phyloP scores from a whole-genome alignment of 495 filamentous ascomycete species.

The Penicillium riverlandense region DNA sequence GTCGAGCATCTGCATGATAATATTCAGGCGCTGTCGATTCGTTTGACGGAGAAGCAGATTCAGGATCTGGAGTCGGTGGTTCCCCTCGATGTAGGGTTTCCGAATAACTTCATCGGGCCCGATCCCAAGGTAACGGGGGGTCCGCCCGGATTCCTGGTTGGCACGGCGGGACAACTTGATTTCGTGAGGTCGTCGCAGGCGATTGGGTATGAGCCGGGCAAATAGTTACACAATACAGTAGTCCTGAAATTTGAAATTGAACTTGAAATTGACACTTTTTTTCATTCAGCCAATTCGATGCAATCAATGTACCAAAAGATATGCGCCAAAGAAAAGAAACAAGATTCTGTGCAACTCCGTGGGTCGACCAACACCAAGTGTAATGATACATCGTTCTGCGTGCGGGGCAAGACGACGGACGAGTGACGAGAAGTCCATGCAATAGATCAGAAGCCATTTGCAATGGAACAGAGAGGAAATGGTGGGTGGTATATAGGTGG shows the following conservation, averaged over 20 bases:
- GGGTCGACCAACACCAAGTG: constrained; percentile 4
- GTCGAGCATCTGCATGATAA: constrained; percentile 59
- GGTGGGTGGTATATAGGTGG: no score
- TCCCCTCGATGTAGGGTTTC: constrained; percentile 48
- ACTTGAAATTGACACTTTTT: no score
- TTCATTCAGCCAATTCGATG: background rate
- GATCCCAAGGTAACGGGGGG: constrained; percentile 25
- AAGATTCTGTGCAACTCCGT: constrained; percentile 15
- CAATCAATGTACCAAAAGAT: constrained; percentile 9
- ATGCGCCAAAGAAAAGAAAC: background rate
- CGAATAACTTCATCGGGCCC: constrained; percentile 37
- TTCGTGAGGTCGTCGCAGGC: constrained; percentile 23
- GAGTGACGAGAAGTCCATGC: no score
- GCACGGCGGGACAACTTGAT: constrained; percentile 40
- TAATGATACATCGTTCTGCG: constrained; percentile 13
- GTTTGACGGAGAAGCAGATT: constrained; percentile 49
- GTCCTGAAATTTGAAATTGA: no score
- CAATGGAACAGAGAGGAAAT: no score
- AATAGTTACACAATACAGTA: background rate
- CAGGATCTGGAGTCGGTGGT: constrained; percentile 44
- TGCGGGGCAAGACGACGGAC: no score
- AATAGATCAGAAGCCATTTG: no score
- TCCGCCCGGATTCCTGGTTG: constrained; percentile 30
- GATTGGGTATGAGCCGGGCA: constrained; percentile 18
- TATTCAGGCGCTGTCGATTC: constrained; percentile 50